Conservation (phyloP, 495 filamentous ascomycete genomes). For the Lentithecium fluviatile region DNA sequence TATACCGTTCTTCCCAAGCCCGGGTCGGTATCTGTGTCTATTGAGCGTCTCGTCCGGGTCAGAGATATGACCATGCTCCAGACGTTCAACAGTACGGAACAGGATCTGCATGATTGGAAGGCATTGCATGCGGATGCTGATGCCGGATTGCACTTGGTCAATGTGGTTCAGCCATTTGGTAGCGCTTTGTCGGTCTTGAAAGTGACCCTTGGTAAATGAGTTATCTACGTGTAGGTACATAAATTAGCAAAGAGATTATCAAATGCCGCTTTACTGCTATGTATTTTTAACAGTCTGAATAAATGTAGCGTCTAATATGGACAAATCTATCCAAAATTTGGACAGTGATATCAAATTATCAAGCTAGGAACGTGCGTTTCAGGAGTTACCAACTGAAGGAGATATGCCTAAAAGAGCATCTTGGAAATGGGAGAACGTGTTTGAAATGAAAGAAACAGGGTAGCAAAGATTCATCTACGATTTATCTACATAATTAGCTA, state of each 20-base stretch:
- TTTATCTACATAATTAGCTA: slow-evolving; percentile 1
- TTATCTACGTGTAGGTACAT: not conserved
- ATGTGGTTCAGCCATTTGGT: slow-evolving; percentile 10
- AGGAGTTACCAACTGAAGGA: not conserved
- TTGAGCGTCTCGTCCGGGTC: slow-evolving; percentile 9
- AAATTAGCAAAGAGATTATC: not conserved
- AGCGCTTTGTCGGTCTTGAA: slow-evolving; percentile 18
- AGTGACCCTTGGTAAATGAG: not conserved
- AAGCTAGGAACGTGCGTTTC: too few relatives aligned
- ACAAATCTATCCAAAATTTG: too few relatives aligned
- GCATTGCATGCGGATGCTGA: slow-evolving; percentile 9
- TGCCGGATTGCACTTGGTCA: not conserved
- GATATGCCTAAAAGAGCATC: slow-evolving; percentile 6
- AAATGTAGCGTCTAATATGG: too few relatives aligned
- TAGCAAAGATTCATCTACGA: slow-evolving; percentile 5
- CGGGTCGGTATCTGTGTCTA: slow-evolving; percentile 7
- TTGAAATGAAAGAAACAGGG: slow-evolving; percentile 3
- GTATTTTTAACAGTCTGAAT: too few relatives aligned
- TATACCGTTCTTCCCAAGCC: slow-evolving; percentile 15
- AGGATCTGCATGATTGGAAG: slow-evolving; percentile 25
- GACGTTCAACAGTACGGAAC: slow-evolving; percentile 20
- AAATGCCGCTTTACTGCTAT: not conserved
- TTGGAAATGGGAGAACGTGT: slow-evolving; percentile 1
- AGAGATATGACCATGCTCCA: slow-evolving; percentile 23
- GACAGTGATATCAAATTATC: too few relatives aligned